Conservation (phyloP, 345 rosid genomes). For the Pseudoturritis turrita region DNA sequence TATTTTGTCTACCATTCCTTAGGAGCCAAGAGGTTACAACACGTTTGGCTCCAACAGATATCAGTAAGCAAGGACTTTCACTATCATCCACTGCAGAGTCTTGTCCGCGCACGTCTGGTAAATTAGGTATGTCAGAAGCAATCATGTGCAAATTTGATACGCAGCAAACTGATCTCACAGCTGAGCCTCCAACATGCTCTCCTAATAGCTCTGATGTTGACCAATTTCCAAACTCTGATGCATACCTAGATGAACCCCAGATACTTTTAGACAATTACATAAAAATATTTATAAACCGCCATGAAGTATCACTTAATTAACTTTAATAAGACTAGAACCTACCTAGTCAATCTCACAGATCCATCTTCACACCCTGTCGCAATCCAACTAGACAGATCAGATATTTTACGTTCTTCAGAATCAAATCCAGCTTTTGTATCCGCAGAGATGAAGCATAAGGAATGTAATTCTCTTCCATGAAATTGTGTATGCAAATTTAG, state of each 20-base stretch:
- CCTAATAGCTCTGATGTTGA: slow-evolving; percentile 78
- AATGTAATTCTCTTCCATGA: slow-evolving; percentile 95
- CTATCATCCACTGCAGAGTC: slow-evolving; percentile 27
- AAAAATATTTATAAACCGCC: not conserved
- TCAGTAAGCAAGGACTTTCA: slow-evolving; percentile 53
- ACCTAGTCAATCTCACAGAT: slow-evolving; percentile 94
- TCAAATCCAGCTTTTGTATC: slow-evolving; percentile 32
- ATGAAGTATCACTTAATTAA: not conserved
- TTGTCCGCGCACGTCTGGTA: slow-evolving; percentile 16
- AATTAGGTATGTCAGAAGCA: slow-evolving; percentile 30
- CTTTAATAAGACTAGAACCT: slow-evolving; percentile 15
- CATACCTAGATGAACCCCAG: slow-evolving; percentile 46
- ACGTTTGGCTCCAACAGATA: slow-evolving; percentile 93
- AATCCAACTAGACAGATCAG: slow-evolving; percentile 63
- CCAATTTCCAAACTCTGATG: slow-evolving; percentile 56
- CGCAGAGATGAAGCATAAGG: slow-evolving; percentile 67
- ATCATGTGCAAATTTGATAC: slow-evolving; percentile 49
- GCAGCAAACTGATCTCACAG: slow-evolving; percentile 84
- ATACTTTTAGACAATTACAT: not conserved
- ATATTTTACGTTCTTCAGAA: slow-evolving; percentile 27
- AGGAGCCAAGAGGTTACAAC: slow-evolving; percentile 85
- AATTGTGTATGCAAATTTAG: slow-evolving; percentile 74
- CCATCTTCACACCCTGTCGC: slow-evolving; percentile 99
- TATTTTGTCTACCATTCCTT: slow-evolving; percentile 38
- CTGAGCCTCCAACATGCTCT: slow-evolving; percentile 97